These are phyloP conservation scores for Plasmodium billcollinsi DNA, from an alignment of 169 alveolate genomes.

Conservation along the genomic window DNA sequence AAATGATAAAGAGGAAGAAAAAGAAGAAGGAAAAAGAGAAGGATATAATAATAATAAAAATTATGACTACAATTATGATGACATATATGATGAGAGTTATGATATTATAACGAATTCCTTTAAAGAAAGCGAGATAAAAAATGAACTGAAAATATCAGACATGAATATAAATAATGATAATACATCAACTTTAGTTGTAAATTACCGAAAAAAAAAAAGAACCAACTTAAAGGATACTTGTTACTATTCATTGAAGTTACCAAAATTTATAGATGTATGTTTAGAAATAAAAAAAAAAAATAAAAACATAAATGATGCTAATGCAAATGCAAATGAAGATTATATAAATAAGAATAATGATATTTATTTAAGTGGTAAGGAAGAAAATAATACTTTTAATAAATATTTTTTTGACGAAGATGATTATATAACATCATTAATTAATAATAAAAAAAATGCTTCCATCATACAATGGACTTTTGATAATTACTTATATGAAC, in stretches of 20 bases:
- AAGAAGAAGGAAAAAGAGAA: too few species aligned
- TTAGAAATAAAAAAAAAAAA: conserved; percentile 1
- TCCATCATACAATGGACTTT: conserved; percentile 32
- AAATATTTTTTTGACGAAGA: too few species aligned
- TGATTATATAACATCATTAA: not conserved
- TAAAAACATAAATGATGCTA: not conserved
- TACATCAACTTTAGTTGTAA: conserved; percentile 14
- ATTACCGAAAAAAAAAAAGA: conserved; percentile 10
- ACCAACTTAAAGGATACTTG: not conserved
- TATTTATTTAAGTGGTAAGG: too few species aligned
- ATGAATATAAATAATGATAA: conserved; percentile 15
- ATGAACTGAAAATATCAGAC: not conserved
- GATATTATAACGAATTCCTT: not conserved
- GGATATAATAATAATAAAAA: too few species aligned
- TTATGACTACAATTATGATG: too few species aligned
- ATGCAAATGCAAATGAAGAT: not conserved
- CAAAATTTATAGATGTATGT: conserved; percentile 49
- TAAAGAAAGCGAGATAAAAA: conserved; percentile 1
- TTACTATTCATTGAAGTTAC: conserved; percentile 27
- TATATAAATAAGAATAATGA: not conserved
- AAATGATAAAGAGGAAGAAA: too few species aligned
- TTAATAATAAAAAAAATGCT: not conserved
- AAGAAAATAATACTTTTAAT: too few species aligned
- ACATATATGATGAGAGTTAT: too few species aligned
- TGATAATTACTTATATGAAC: conserved; percentile 28